phyloP scores from a whole-genome alignment of 208 protist species.

The Phytomonas sp. region DNA sequence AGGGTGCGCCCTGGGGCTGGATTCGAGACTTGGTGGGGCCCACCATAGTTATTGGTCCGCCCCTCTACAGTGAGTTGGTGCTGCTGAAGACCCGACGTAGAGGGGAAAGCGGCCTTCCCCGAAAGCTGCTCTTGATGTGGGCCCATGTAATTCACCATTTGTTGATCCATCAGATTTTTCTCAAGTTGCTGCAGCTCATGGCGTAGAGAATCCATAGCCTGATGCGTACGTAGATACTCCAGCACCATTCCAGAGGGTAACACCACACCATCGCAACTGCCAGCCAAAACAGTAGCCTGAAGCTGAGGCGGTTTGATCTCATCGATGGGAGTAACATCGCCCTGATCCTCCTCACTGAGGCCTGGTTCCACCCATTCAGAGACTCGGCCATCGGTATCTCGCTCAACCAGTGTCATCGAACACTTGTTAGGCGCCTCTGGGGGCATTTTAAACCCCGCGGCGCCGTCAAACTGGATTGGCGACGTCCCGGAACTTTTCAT shows the following conservation, averaged over 20 bases:
- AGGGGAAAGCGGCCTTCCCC: slow-evolving; percentile 13
- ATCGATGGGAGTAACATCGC: slow-evolving; percentile 62
- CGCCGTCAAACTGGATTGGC: slow-evolving; percentile 24
- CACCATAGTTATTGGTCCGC: slow-evolving; percentile 78
- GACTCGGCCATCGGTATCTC: neutral
- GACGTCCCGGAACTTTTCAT: slow-evolving; percentile 35
- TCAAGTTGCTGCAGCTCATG: slow-evolving; percentile 72
- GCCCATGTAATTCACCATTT: slow-evolving; percentile 29
- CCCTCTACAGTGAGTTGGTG: slow-evolving; percentile 56
- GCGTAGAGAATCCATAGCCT: slow-evolving; percentile 60
- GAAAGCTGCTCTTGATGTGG: neutral
- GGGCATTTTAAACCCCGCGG: neutral
- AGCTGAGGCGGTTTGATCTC: slow-evolving; percentile 36
- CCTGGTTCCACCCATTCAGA: neutral
- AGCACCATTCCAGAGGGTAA: slow-evolving; percentile 76
- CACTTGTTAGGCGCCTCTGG: neutral
- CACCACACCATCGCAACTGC: slow-evolving; percentile 15
- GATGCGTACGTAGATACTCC: slow-evolving; percentile 76
- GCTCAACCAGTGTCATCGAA: neutral
- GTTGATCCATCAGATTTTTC: slow-evolving; percentile 26
- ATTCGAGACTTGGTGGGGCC: slow-evolving; percentile 42
- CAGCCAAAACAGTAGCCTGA: slow-evolving; percentile 26
- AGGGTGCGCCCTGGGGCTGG: slow-evolving; percentile 35
- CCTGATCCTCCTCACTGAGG: slow-evolving; percentile 13
- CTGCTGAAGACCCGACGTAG: slow-evolving; percentile 12